Base-by-base conservation (phyloP, 257 asterid genomes). In the Gynochthodes officinalis region DNA sequence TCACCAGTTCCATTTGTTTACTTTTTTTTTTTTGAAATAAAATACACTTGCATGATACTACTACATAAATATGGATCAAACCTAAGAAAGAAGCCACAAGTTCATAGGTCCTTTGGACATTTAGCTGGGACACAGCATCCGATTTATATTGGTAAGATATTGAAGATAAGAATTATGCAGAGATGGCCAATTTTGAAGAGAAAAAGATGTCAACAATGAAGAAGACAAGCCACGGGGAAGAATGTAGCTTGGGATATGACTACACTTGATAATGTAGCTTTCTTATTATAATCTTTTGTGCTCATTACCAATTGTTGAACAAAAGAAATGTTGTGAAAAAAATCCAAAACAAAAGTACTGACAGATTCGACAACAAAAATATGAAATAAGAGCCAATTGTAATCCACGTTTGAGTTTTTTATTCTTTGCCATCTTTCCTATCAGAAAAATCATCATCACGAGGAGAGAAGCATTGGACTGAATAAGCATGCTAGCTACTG, bases 331-430 rank as follows among this genome's bases (percentile, higher is more conserved):
- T n/a, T n/a, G 33, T 52, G 11, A 2, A 33, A 52, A 15, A 69
- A n/a, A 67, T 53, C 5, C 5, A 30, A 32, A 37, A 40, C 1
- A 1, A 14, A 7, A 7, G n/a, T n/a, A n/a, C n/a, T n/a, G n/a
- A n/a, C n/a, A n/a, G n/a, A n/a, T n/a, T 5, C 2, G 21, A 46
- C 52, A 46, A 46, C 52, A 52, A 52, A 52, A 52, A 15, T 49
- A 49, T 49, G 48, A 5, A 18, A 13, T 21, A 49, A 49, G n/a
- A 19, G 27, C 1, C 28, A 53, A n/a, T 32, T 46, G 16, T n/a
- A 48, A 7, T 21, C n/a, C 49, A 4, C 21, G 76, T 67, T 73
- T 67, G 76, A n/a, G 11, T 77, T 73, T 0, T 80, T 53, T 67
- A 23, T 12, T 33, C 18, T 1, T 70, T 53, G 42, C 57, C 7